These are phyloP conservation scores for Tuber brumale DNA, from an alignment of 495 filamentous ascomycete genomes.

Conservation along the genomic window DNA sequence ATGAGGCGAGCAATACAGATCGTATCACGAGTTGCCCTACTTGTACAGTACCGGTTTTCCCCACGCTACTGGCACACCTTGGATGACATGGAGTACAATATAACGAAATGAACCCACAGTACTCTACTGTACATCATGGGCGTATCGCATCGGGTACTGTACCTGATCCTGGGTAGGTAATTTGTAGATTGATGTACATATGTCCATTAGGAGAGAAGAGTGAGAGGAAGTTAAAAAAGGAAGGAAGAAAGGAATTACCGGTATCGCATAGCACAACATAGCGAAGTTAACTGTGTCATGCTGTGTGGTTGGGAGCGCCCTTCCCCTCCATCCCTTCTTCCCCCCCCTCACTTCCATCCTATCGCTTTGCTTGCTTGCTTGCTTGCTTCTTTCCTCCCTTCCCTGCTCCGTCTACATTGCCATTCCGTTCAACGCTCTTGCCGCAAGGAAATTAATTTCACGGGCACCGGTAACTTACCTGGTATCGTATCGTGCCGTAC, in stretches of 20 bases:
- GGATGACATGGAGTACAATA: background rate
- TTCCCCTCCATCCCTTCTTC: background rate
- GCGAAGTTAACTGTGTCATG: background rate
- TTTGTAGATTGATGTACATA: background rate
- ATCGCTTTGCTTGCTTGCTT: background rate
- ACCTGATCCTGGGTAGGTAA: background rate
- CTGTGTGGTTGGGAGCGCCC: background rate
- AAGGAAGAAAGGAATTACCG: background rate
- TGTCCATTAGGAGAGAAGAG: background rate
- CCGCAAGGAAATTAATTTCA: background rate
- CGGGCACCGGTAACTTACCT: background rate
- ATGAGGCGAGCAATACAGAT: background rate
- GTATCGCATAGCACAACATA: background rate
- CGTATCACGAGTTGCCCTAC: background rate
- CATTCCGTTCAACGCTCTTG: background rate
- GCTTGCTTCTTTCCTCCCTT: background rate
- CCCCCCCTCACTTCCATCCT: background rate
- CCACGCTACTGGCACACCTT: background rate
- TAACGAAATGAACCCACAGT: background rate
- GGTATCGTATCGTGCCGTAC: background rate
- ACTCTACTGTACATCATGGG: background rate
- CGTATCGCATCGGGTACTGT: background rate
- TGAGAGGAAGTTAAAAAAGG: background rate
- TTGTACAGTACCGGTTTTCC: background rate
- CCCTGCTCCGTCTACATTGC: background rate